These are phyloP conservation scores for Prasinococcaceae sp. DNA, from an alignment of 139 green algal genomes.

Conservation along the genomic window DNA sequence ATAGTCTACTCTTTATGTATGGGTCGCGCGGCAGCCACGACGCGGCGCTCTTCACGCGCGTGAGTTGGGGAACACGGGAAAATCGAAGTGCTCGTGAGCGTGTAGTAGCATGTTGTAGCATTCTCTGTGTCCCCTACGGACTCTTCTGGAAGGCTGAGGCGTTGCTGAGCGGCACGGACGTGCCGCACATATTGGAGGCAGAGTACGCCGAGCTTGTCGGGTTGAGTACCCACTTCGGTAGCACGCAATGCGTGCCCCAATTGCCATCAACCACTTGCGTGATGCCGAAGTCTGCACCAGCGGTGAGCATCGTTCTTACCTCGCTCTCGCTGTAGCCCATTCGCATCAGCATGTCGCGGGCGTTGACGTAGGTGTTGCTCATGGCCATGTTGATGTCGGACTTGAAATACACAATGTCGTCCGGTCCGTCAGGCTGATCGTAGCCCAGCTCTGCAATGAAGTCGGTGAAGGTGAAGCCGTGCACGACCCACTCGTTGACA, in stretches of 20 bases:
- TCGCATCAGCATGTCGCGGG: slow-evolving; percentile 38
- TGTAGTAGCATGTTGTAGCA: no score
- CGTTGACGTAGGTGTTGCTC: slow-evolving; percentile 30
- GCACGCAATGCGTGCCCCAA: slow-evolving; percentile 32
- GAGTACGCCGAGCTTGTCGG: slow-evolving; percentile 12
- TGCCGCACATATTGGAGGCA: slow-evolving; percentile 1
- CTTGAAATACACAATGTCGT: slow-evolving; percentile 16
- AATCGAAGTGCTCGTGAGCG: no score
- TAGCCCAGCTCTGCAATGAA: slow-evolving; percentile 34
- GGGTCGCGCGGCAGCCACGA: no score
- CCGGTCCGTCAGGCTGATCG: slow-evolving; percentile 1
- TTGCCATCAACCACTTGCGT: slow-evolving; percentile 41
- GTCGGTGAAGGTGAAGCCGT: slow-evolving; percentile 38
- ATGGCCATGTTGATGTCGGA: slow-evolving; percentile 20
- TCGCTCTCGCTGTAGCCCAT: slow-evolving; percentile 34
- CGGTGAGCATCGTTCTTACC: slow-evolving; percentile 40
- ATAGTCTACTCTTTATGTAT: no score
- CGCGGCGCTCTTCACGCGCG: no score
- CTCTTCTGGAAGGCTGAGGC: no score
- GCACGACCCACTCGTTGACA: slow-evolving; percentile 31
- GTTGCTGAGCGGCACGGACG: background rate
- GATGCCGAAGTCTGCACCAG: slow-evolving; percentile 37
- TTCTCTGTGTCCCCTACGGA: no score
- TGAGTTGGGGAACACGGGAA: no score
- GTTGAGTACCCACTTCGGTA: slow-evolving; percentile 33